Evolutionary conservation across 306 rosid genomes (phyloP), one percentile per base, ranked within the genome.

Genomic region (Medicago arabica): DNA sequence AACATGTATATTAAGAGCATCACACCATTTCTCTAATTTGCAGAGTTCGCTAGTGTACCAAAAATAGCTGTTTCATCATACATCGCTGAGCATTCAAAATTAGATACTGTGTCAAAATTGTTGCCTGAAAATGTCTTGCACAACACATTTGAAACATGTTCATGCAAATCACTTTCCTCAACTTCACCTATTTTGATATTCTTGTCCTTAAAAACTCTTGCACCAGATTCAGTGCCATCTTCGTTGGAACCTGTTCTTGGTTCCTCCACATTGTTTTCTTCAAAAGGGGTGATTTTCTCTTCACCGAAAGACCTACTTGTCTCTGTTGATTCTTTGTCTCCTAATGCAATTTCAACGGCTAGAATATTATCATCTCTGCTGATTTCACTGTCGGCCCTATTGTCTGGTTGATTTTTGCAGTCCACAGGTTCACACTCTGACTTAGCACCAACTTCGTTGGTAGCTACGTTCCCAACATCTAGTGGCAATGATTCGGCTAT

Each of bases 71-170:
- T 82, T 86, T 83, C 92, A 84, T 91, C 89, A 85, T 75, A 88
- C 92, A 89, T 68, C 9, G 65, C 85, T 17, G 80, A 69, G 76
- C 87, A 78, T 78, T 82, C 86, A 77, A 88, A 80, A 74, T 78
- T 82, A 34, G 83, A 60, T 80, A 73, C 87, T 61, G 16, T 64
- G 69, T 83, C 85, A 78, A 79, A 85, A 75, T 82, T 81, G 78
- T 81, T 88, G 78, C 79, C 75, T 66, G 79, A 83, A 78, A 79
- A 63, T 74, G 78, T 49, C 70, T 82, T 87, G 86, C 89, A 77
- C 61, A 89, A 83, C 86, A 75, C 58, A 72, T 89, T 82, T 71
- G 88, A 87, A 88, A 88, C 85, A 57, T 84, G 89, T 57, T 81
- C 90, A 87, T 75, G 91, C 96, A 86, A 81, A 83, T 50, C 80